A percentile compares a stretch with the other conserved stretches of the same genome.
Conservation (phyloP, 75 land plant species). For the Cunninghamia lanceolata region DNA sequence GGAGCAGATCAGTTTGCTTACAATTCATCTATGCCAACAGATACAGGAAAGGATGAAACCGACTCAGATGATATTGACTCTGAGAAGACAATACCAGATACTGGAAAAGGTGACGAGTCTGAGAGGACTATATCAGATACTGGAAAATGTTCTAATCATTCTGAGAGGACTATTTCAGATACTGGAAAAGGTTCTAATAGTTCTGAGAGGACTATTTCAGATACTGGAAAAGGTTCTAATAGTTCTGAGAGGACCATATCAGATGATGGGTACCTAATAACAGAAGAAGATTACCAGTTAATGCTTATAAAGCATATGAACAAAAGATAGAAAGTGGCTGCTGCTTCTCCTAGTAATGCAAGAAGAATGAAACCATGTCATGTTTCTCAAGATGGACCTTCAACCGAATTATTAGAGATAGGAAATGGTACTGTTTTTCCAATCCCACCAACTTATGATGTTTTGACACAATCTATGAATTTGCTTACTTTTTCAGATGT, state of each 20-base stretch:
- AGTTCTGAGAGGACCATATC: neutral
- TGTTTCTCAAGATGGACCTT: neutral
- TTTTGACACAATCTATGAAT: constrained; percentile 44
- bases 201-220: neutral
- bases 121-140: neutral
- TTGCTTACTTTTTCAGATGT: constrained; percentile 69
- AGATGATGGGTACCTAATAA: neutral
- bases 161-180: no score
- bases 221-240: neutral
- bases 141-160: neutral
- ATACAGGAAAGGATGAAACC: neutral
- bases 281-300: neutral
- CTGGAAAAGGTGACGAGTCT: no score
- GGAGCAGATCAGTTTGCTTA: neutral
- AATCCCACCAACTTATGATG: constrained; percentile 81
- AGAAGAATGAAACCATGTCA: neutral
- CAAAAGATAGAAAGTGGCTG: neutral
- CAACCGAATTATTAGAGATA: constrained; percentile 45
- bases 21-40: neutral
- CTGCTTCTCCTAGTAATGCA: neutral
- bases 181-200: neutral
- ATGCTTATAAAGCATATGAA: neutral
- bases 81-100: no score
- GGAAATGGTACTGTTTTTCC: constrained; percentile 66
- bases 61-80: no score